A percentile compares a stretch with the other conserved stretches of the same genome.
Evolutionary conservation across 495 filamentous ascomycete species (phyloP).

Genomic region (Hypoxylon fuscum): DNA sequence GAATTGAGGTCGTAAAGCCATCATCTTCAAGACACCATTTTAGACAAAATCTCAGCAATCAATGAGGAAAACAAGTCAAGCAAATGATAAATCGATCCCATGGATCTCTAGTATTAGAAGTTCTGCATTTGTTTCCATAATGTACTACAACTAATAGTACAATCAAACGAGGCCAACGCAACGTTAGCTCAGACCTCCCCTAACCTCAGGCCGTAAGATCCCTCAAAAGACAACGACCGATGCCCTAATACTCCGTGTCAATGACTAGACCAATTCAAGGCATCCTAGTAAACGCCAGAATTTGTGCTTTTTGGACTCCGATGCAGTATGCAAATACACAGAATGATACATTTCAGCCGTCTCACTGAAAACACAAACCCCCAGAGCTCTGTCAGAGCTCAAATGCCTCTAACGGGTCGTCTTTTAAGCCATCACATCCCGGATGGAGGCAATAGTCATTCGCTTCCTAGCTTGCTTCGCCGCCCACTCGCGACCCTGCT

Average conservation of each 20-base stretch:
- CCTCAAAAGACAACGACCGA: slow-evolving; percentile 2
- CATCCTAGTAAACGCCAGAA: slow-evolving; percentile 33
- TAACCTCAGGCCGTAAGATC: slow-evolving; percentile 14
- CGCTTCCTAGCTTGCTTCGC: slow-evolving; percentile 63
- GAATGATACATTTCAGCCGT: slow-evolving; percentile 22
- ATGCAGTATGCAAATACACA: slow-evolving; percentile 28
- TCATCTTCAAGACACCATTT: neutral
- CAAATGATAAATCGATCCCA: neutral
- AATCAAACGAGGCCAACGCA: slow-evolving; percentile 11
- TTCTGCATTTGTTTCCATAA: slow-evolving; percentile 13
- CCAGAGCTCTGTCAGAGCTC: neutral
- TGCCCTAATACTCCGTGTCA: neutral
- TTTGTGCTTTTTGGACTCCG: slow-evolving; percentile 19
- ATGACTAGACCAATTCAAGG: slow-evolving; percentile 5
- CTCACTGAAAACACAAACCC: slow-evolving; percentile 8
- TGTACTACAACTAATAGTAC: slow-evolving; percentile 26
- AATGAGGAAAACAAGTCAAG: neutral
- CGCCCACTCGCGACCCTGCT: slow-evolving; percentile 73
- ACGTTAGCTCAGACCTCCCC: slow-evolving; percentile 5
- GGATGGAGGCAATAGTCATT: slow-evolving; percentile 29
- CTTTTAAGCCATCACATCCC: slow-evolving; percentile 20
- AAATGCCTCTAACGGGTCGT: neutral
- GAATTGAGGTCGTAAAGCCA: neutral
- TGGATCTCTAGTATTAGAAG: slow-evolving; percentile 19
- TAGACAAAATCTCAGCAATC: neutral